These are phyloP conservation scores for Agrocybe pediades DNA, from an alignment of 768 basidiomycete species.

Conservation along the genomic window DNA sequence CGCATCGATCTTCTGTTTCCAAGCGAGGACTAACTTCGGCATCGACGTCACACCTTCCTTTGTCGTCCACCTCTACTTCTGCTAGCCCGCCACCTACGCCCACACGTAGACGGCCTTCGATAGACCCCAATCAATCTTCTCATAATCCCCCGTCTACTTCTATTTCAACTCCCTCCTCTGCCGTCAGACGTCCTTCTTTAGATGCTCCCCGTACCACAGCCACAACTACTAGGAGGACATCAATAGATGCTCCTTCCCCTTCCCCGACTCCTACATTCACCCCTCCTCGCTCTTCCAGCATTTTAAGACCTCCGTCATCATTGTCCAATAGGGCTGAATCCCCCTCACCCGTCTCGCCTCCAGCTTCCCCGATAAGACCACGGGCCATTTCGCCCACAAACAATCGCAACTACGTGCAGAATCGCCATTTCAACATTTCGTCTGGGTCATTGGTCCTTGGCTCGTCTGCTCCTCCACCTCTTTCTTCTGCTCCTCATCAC, in stretches of 20 bases:
- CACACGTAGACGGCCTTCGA: constrained; percentile 11
- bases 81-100: constrained; percentile 15
- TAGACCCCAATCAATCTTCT: constrained; percentile 2
- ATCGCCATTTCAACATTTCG: constrained; percentile 61
- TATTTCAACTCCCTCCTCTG: not conserved
- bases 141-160: not conserved
- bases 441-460: constrained; percentile 48
- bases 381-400: constrained; percentile 48
- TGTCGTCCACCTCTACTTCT: constrained; percentile 12
- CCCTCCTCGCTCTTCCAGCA: constrained; percentile 25
- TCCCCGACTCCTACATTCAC: constrained; percentile 2
- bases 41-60: constrained; percentile 18
- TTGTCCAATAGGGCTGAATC: constrained; percentile 13
- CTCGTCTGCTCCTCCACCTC: not conserved
- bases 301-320: not conserved
- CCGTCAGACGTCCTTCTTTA: constrained; percentile 1
- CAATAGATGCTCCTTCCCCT: constrained; percentile 30
- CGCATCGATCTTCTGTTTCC: constrained; percentile 2
- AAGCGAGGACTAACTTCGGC: constrained; percentile 14
- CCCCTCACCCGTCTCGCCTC: constrained; percentile 37
- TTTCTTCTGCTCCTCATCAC: constrained; percentile 5
- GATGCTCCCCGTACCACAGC: constrained; percentile 13
- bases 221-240: constrained; percentile 34
- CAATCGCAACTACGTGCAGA: constrained; percentile 52
- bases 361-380: constrained; percentile 45